Percentiles rank a stretch among this genome's conserved stretches.
These are phyloP conservation scores for Trichoderma sp. DNA, from an alignment of 2,329 filamentous ascomycete species.

Conservation along the genomic window DNA sequence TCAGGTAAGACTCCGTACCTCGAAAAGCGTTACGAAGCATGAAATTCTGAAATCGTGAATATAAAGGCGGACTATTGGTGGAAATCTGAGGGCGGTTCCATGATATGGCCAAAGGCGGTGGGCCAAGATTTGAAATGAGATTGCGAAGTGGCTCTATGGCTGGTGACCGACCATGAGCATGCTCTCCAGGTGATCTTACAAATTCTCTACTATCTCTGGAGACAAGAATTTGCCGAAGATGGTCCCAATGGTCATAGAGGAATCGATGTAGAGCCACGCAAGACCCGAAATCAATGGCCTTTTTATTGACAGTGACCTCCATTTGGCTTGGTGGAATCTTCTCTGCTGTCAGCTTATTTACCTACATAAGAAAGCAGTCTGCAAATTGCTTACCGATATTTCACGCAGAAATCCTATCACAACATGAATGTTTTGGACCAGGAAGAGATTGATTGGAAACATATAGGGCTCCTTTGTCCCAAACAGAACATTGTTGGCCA, in stretches of 20 bases:
- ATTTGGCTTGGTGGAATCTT: slow-evolving; percentile 52
- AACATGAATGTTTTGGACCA: slow-evolving; percentile 67
- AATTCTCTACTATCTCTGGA: slow-evolving; percentile 60
- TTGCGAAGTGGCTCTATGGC: slow-evolving; percentile 62
- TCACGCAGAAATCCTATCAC: slow-evolving; percentile 68
- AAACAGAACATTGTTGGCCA: slow-evolving; percentile 72
- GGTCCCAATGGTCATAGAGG: slow-evolving; percentile 72
- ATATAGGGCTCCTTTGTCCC: slow-evolving; percentile 73
- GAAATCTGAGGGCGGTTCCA: slow-evolving; percentile 70
- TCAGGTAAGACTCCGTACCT: slow-evolving; percentile 64
- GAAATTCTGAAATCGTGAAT: slow-evolving; percentile 71
- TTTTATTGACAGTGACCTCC: slow-evolving; percentile 44
- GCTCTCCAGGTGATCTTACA: slow-evolving; percentile 56
- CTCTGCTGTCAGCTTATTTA: slow-evolving; percentile 6
- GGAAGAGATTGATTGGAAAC: slow-evolving; percentile 69
- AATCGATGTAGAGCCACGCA: slow-evolving; percentile 69
- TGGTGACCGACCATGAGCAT: slow-evolving; percentile 54
- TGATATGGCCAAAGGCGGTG: slow-evolving; percentile 67
- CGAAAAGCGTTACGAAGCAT: slow-evolving; percentile 70
- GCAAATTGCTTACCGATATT: slow-evolving; percentile 57
- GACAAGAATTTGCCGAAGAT: slow-evolving; percentile 64
- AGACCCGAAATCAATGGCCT: slow-evolving; percentile 70
- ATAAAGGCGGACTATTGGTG: slow-evolving; percentile 62
- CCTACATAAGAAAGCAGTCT: neutral
- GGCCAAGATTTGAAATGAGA: slow-evolving; percentile 66